Percentiles rank a stretch among this genome's conserved stretches.
Conservation (phyloP, 192 early-diverging fungal genomes). For the Chytriomyces sp. region DNA sequence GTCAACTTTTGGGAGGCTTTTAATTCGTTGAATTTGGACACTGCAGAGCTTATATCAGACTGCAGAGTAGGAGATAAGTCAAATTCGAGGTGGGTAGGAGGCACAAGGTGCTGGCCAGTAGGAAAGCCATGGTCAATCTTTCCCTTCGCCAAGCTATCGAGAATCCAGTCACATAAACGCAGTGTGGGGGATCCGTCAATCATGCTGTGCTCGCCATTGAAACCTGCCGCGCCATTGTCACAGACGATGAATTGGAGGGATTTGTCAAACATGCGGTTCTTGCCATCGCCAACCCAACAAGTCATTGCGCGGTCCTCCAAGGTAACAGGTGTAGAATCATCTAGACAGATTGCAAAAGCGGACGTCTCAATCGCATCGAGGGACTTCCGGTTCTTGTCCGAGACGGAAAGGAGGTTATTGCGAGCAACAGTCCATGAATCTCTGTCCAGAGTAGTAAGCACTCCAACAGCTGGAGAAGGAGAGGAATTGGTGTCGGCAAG, state of each 20-base stretch:
- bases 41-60: slow-evolving; percentile 65
- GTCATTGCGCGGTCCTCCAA: slow-evolving; percentile 81
- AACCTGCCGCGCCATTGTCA: slow-evolving; percentile 96
- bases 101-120: slow-evolving; percentile 56
- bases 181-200: slow-evolving; percentile 92
- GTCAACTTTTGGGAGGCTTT: slow-evolving; percentile 75
- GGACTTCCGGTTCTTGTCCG: slow-evolving; percentile 64
- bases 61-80: slow-evolving; percentile 61
- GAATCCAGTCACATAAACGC: slow-evolving; percentile 84
- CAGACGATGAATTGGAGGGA: slow-evolving; percentile 92
- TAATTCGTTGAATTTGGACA: slow-evolving; percentile 74
- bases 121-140: slow-evolving; percentile 75
- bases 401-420: slow-evolving; percentile 56
- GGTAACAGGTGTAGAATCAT: slow-evolving; percentile 81
- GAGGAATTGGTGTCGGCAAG: slow-evolving; percentile 65
- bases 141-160: slow-evolving; percentile 56
- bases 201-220: slow-evolving; percentile 79
- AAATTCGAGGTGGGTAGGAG: slow-evolving; percentile 75
- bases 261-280: slow-evolving; percentile 98
- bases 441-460: slow-evolving; percentile 85
- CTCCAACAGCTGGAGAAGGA: slow-evolving; percentile 78
- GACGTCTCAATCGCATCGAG: slow-evolving; percentile 83
- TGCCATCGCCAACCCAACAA: slow-evolving; percentile 95
- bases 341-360: slow-evolving; percentile 87
- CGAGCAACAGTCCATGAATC: slow-evolving; percentile 88